Evolutionary conservation across 805 yeast species (phyloP).

Genomic region (Cyberlindnera misumaiensis): DNA sequence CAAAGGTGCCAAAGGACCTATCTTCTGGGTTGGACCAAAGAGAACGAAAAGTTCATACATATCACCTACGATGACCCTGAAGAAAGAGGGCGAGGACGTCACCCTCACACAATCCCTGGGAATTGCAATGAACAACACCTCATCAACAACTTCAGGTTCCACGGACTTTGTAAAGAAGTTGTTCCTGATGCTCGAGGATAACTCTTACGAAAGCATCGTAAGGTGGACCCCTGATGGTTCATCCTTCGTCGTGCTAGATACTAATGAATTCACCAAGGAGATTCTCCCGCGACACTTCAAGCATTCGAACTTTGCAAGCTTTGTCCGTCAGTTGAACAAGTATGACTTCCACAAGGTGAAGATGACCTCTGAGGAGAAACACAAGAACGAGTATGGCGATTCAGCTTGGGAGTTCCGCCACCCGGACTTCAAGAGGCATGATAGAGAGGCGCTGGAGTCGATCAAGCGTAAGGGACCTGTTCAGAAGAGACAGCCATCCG

Average conservation of each 20-base stretch:
- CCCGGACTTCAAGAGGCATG: conserved; percentile 75
- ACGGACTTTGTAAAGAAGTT: conserved; percentile 75
- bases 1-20: no score
- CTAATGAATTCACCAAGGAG: conserved; percentile 82
- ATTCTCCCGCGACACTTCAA: conserved; percentile 90
- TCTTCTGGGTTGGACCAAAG: no score
- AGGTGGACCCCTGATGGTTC: conserved; percentile 85
- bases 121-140: conserved; percentile 15
- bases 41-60: no score
- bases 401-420: conserved; percentile 94
- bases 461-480: conserved; percentile 78
- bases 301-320: conserved; percentile 90
- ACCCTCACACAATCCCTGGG: conserved; percentile 17
- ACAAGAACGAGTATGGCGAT: conserved; percentile 53
- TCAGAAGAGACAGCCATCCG: conserved; percentile 34
- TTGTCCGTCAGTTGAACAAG: conserved; percentile 92
- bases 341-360: conserved; percentile 97
- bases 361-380: conserved; percentile 55
- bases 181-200: conserved; percentile 80
- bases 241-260: conserved; percentile 81
- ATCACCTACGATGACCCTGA: no score
- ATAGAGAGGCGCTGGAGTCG: conserved; percentile 72
- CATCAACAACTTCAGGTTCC: conserved; percentile 37
- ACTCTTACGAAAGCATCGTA: conserved; percentile 67
- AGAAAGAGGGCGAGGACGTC: conserved; percentile 4